These are phyloP conservation scores for Cladosporium sp. DNA, from an alignment of 2,329 filamentous ascomycete genomes.

Conservation along the genomic window DNA sequence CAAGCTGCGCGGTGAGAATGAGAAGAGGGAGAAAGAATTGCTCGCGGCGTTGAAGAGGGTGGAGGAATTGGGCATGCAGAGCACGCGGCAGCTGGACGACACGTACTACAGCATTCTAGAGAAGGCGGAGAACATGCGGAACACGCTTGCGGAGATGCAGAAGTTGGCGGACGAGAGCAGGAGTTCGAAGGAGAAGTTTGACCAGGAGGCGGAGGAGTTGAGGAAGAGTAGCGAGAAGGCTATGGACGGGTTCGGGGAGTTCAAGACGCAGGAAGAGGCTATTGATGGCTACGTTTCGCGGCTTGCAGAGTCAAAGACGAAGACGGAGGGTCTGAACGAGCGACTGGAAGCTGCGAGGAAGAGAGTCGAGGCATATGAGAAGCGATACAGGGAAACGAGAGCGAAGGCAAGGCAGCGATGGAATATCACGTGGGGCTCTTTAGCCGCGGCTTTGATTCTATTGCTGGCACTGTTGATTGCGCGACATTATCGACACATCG, in stretches of 20 bases:
- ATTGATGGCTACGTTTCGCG: conserved; percentile 64
- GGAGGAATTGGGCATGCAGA: conserved; percentile 57
- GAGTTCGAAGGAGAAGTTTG: conserved; percentile 52
- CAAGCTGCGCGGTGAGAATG: conserved; percentile 40
- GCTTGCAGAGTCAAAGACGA: conserved; percentile 60
- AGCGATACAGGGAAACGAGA: conserved; percentile 66
- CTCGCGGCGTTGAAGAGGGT: conserved; percentile 48
- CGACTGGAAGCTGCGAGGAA: conserved; percentile 65
- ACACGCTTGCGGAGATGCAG: conserved; percentile 64
- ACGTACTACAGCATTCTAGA: conserved; percentile 73
- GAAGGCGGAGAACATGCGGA: conserved; percentile 64
- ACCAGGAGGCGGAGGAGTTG: conserved; percentile 47
- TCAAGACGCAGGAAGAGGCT: conserved; percentile 63
- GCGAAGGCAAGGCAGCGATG: conserved; percentile 52
- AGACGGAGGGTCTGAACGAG: conserved; percentile 59
- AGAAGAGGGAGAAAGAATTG: conserved; percentile 43
- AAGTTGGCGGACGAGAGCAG: conserved; percentile 65
- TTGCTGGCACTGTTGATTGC: conserved; percentile 30
- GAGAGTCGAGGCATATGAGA: conserved; percentile 67
- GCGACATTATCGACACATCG: conserved; percentile 29
- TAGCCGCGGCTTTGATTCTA: conserved; percentile 28
- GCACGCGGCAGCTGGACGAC: conserved; percentile 66
- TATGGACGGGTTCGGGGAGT: conserved; percentile 61
- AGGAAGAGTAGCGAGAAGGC: conserved; percentile 59
- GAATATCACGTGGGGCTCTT: conserved; percentile 31